These are phyloP conservation scores for Fusarium palustre DNA, from an alignment of 2,329 filamentous ascomycete genomes.

Conservation along the genomic window DNA sequence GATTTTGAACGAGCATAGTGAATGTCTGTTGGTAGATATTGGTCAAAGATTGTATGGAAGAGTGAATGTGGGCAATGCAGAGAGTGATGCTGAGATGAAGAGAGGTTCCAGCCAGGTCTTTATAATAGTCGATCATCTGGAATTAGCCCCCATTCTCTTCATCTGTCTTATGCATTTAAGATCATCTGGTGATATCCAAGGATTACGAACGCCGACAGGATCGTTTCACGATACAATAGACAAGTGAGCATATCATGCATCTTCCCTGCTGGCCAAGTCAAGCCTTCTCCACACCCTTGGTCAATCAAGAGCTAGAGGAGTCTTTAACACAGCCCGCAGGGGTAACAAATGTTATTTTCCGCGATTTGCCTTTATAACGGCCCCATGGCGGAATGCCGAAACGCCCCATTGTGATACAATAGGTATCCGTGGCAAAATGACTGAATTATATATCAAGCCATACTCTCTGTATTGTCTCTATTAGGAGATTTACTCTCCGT, in stretches of 20 bases:
- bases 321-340: not conserved
- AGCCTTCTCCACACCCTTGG: not conserved
- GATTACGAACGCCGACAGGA: not conserved
- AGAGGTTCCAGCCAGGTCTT: not conserved
- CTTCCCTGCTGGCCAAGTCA: not conserved
- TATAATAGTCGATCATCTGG: not conserved
- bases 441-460: too few relatives aligned
- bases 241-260: not conserved
- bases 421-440: too few relatives aligned
- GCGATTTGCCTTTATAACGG: too few relatives aligned
- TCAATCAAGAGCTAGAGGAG: fast-evolving
- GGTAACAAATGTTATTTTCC: too few relatives aligned
- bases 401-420: too few relatives aligned
- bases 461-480: too few relatives aligned
- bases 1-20: not conserved
- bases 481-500: too few relatives aligned
- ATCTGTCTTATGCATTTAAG: fast-evolving
- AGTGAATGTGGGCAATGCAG: not conserved
- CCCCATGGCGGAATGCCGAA: too few relatives aligned
- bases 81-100: not conserved
- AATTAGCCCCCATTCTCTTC: not conserved
- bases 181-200: not conserved
- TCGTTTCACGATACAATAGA: not conserved
- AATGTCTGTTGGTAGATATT: fast-evolving
- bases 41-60: not conserved